Conservation (phyloP, 1,139 yeast species). For the Sugiyamaella neomexicana region DNA sequence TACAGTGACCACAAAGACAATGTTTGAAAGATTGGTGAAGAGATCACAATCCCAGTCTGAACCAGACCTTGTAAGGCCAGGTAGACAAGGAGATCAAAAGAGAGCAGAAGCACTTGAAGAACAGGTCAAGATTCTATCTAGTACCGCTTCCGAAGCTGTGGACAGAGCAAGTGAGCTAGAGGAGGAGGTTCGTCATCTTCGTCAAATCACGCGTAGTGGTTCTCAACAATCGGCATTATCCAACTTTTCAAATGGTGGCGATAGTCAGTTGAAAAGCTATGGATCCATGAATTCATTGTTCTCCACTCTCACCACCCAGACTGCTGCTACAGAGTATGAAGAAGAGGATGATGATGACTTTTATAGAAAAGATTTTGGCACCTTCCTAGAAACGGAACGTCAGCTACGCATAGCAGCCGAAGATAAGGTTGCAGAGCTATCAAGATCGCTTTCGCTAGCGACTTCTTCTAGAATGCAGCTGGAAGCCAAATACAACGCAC, state of each 20-base stretch:
- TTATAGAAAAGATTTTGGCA: not conserved
- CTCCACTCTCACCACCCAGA: conserved; percentile 12
- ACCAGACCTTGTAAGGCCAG: conserved; percentile 28
- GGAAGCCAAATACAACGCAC: conserved; percentile 60
- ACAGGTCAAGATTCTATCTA: conserved; percentile 36
- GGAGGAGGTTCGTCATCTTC: conserved; percentile 27
- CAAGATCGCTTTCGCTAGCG: conserved; percentile 1
- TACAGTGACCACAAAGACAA: not conserved
- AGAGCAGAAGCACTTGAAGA: conserved; percentile 38
- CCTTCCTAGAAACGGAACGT: conserved; percentile 9
- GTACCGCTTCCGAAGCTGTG: conserved; percentile 39
- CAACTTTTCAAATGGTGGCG: conserved; percentile 7
- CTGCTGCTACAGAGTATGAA: conserved; percentile 5
- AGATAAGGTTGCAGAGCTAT: conserved; percentile 6
- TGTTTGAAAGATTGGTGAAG: conserved; percentile 12
- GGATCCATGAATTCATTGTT: conserved; percentile 20
- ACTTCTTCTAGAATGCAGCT: conserved; percentile 41
- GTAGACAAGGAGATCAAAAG: conserved; percentile 33
- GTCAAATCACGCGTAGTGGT: conserved; percentile 12
- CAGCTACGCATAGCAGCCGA: conserved; percentile 19
- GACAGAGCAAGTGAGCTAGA: conserved; percentile 39
- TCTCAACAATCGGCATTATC: conserved; percentile 15
- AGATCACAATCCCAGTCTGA: conserved; percentile 17
- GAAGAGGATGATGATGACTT: not conserved
- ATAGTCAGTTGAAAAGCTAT: conserved; percentile 14